Evolutionary conservation across 495 filamentous ascomycete species (phyloP).

Genomic region (Apodospora peruviana): DNA sequence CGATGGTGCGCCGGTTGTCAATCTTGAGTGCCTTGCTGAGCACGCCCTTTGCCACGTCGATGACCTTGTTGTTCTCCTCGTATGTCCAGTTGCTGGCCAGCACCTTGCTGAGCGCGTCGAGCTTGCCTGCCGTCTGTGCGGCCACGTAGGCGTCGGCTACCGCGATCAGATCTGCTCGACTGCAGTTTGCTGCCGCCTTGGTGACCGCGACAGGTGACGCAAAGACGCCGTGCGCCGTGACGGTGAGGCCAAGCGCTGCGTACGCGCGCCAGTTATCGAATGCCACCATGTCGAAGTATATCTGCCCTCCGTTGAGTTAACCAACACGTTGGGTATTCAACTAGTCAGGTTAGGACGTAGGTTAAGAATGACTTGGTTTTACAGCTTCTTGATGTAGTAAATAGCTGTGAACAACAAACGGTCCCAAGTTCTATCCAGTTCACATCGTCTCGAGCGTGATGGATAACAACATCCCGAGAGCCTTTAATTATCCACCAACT

Average conservation of each 20-base stretch:
- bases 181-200: conserved; percentile 8
- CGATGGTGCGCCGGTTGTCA: conserved; percentile 27
- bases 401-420: too few species aligned
- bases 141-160: conserved; percentile 37
- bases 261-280: not conserved
- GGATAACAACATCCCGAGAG: too few species aligned
- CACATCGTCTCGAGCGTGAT: too few species aligned
- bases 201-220: not conserved
- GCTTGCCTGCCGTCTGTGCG: conserved; percentile 29
- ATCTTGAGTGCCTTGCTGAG: conserved; percentile 25
- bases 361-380: too few species aligned
- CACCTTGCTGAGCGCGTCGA: conserved; percentile 12
- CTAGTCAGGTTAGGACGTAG: too few species aligned
- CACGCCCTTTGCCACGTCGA: conserved; percentile 19
- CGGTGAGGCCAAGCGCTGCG: not conserved
- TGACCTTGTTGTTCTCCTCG: conserved; percentile 24
- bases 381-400: too few species aligned
- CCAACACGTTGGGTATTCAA: too few species aligned
- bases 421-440: too few species aligned
- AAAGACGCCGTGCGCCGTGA: not conserved
- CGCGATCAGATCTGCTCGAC: conserved; percentile 23
- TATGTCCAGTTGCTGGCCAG: conserved; percentile 14
- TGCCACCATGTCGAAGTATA: not conserved
- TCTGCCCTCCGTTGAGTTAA: too few species aligned
- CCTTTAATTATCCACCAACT: too few species aligned